Conservation (phyloP, 2,329 filamentous ascomycete species). For the Xenosphaeropsis pyriputrescens region DNA sequence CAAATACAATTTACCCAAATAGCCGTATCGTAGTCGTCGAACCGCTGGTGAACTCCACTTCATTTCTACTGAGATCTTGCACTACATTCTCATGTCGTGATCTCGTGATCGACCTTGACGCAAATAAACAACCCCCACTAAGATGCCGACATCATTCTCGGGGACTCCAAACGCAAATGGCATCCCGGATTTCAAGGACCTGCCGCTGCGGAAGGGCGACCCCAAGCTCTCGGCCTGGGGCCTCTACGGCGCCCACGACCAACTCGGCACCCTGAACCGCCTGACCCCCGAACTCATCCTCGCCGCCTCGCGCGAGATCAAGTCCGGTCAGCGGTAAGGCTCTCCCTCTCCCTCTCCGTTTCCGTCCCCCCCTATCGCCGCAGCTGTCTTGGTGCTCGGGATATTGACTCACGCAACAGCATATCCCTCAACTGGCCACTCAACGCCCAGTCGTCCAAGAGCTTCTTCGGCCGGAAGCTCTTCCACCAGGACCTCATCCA, state of each 20-base stretch:
- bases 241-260: slow-evolving; percentile 35
- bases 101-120: too few species aligned
- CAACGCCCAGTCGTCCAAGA: slow-evolving; percentile 30
- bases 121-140: too few species aligned
- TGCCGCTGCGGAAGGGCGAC: slow-evolving; percentile 29
- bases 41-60: too few species aligned
- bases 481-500: slow-evolving; percentile 38
- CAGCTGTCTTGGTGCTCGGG: not conserved
- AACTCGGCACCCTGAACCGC: slow-evolving; percentile 46
- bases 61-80: too few species aligned
- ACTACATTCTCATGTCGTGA: too few species aligned
- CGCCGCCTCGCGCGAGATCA: slow-evolving; percentile 17
- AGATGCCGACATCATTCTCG: too few species aligned
- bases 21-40: too few species aligned
- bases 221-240: slow-evolving; percentile 28
- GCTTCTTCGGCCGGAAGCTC: slow-evolving; percentile 38
- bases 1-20: too few species aligned
- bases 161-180: slow-evolving; percentile 22
- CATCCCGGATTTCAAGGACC: slow-evolving; percentile 30
- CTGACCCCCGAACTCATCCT: slow-evolving; percentile 38
- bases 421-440: slow-evolving; percentile 47
- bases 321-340: slow-evolving; percentile 2
- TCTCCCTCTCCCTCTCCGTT: slow-evolving; percentile 4
- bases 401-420: slow-evolving; percentile 13
- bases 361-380: slow-evolving; percentile 3